phyloP scores from a whole-genome alignment of 768 basidiomycete species.

The Lactarius deliciosus region DNA sequence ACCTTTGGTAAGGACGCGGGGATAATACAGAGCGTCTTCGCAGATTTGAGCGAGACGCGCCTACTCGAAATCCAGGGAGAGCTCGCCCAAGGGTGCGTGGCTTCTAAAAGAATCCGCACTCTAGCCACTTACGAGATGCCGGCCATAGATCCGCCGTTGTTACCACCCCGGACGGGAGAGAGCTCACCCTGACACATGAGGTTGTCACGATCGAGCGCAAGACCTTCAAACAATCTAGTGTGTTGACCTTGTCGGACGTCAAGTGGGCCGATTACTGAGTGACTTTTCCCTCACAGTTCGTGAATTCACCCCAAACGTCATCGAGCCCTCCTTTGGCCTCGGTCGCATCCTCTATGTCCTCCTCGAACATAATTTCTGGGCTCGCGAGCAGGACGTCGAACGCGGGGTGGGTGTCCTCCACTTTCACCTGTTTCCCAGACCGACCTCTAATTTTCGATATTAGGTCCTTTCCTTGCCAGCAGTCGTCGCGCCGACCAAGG shows the following conservation, averaged over 20 bases:
- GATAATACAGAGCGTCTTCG: slow-evolving; percentile 59
- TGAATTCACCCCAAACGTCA: slow-evolving; percentile 96
- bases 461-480: slow-evolving; percentile 91
- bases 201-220: slow-evolving; percentile 76
- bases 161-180: slow-evolving; percentile 54
- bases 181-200: slow-evolving; percentile 70
- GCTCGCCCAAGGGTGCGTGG: slow-evolving; percentile 68
- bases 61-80: slow-evolving; percentile 67
- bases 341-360: slow-evolving; percentile 93
- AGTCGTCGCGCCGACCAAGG: slow-evolving; percentile 92
- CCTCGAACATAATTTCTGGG: slow-evolving; percentile 96
- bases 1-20: slow-evolving; percentile 84
- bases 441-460: slow-evolving; percentile 26
- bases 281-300: slow-evolving; percentile 58
- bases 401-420: slow-evolving; percentile 65
- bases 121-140: slow-evolving; percentile 34
- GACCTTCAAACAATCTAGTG: slow-evolving; percentile 85
- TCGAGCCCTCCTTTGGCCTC: slow-evolving; percentile 97
- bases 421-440: slow-evolving; percentile 7
- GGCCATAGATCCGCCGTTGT: slow-evolving; percentile 58
- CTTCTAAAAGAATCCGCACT: slow-evolving; percentile 17
- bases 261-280: slow-evolving; percentile 30
- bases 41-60: slow-evolving; percentile 62
- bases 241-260: slow-evolving; percentile 33
- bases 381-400: slow-evolving; percentile 86